Evolutionary conservation across 1,284 basidiomycete species (phyloP).

Genomic region (Tranzscheliella williamsii): DNA sequence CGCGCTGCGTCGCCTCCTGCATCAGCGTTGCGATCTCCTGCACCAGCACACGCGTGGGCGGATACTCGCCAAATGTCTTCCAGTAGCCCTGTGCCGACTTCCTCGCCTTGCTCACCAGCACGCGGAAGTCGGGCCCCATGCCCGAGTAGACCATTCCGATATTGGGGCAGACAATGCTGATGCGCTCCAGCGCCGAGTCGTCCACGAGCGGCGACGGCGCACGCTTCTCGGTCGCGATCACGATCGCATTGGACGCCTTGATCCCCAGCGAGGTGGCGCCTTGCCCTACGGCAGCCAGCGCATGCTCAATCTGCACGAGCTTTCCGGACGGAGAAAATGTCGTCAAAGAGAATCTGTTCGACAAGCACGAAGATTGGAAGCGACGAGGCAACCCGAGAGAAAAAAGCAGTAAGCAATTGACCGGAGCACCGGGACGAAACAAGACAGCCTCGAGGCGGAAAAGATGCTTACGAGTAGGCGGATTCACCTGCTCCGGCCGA

Average conservation of each 20-base stretch:
- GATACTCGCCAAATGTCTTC: constrained; percentile 99
- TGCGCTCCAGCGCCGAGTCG: constrained; percentile 92
- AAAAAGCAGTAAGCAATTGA: background rate
- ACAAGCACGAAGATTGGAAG: too few relatives aligned
- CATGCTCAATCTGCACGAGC: constrained; percentile 89
- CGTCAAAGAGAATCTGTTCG: constrained; percentile 87
- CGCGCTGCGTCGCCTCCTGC: constrained; percentile 98
- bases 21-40: constrained; percentile 97
- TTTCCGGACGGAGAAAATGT: constrained; percentile 99
- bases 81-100: constrained; percentile 98
- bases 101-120: constrained; percentile 87
- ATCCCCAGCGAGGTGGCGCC: constrained; percentile 97
- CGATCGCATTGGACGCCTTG: constrained; percentile 98
- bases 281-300: constrained; percentile 80
- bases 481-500: constrained; percentile 57
- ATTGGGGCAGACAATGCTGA: constrained; percentile 94
- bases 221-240: constrained; percentile 99
- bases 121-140: constrained; percentile 98
- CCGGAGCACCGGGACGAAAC: background rate
- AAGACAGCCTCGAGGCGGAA: background rate
- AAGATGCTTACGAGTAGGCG: constrained; percentile 49
- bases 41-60: constrained; percentile 92
- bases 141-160: constrained; percentile 96
- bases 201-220: constrained; percentile 95
- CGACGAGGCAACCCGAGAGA: background rate